These are phyloP conservation scores for Solanum gandarillasii DNA, from an alignment of 257 asterid genomes.

Conservation along the genomic window DNA sequence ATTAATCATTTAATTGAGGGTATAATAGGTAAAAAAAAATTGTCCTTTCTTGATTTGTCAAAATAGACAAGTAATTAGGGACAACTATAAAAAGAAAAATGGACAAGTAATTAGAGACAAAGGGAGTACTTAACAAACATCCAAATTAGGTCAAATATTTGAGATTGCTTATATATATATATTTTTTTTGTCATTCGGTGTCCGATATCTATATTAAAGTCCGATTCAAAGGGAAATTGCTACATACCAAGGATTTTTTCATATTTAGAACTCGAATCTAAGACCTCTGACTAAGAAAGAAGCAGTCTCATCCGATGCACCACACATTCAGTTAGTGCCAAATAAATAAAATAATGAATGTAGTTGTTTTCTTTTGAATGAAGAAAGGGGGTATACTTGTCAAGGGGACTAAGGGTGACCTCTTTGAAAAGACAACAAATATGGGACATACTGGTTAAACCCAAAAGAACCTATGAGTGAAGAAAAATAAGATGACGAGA, in stretches of 20 bases:
- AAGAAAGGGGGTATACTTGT: constrained; percentile 27
- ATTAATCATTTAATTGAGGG: too few species aligned
- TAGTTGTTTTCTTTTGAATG: constrained; percentile 20
- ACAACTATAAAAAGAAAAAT: too few species aligned
- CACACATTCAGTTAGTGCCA: not conserved
- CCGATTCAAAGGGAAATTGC: not conserved
- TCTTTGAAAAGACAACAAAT: constrained; percentile 18
- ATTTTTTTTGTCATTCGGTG: too few species aligned
- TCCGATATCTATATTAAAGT: not conserved
- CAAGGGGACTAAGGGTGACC: constrained; percentile 11
- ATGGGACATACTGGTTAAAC: not conserved
- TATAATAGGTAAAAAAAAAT: too few species aligned
- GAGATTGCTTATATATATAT: not conserved
- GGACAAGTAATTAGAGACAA: too few species aligned
- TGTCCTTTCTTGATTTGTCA: too few species aligned
- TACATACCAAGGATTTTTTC: too few species aligned
- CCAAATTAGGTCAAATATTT: not conserved
- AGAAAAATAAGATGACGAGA: not conserved
- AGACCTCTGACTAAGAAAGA: too few species aligned
- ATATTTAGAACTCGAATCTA: too few species aligned
- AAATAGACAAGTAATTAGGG: too few species aligned
- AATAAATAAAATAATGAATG: not conserved
- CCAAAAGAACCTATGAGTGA: constrained; percentile 6
- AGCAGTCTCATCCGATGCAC: rapidly evolving
- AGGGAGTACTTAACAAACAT: not conserved